Conservation (phyloP, 306 rosid species). For the Echinosophora koreensis region DNA sequence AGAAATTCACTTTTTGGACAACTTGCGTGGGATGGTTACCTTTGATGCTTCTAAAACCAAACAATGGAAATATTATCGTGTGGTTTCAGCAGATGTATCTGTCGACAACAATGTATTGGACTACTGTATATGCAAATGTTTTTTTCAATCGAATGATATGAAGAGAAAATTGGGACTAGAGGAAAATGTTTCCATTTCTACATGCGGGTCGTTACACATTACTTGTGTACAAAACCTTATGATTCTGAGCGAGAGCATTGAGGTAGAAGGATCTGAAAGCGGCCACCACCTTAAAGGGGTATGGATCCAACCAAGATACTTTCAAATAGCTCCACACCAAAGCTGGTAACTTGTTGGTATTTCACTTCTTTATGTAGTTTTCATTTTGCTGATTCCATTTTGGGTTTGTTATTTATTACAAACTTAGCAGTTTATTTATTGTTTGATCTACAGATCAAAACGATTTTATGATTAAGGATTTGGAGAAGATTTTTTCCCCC, state of each 20-base stretch:
- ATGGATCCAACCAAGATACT: constrained; percentile 54
- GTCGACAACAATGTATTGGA: too few species aligned
- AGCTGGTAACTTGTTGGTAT: constrained; percentile 21
- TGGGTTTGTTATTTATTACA: background rate
- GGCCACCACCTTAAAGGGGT: constrained; percentile 42
- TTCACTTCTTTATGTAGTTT: background rate
- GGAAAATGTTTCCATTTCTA: too few species aligned
- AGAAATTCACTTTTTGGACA: constrained; percentile 32
- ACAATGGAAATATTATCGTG: background rate
- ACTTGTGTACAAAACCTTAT: too few species aligned
- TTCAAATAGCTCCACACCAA: constrained; percentile 8
- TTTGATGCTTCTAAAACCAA: background rate
- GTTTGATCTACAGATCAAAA: background rate
- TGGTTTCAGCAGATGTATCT: too few species aligned
- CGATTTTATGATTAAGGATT: background rate
- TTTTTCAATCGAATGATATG: too few species aligned
- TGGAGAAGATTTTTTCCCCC: too few species aligned
- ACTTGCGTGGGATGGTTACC: too few species aligned
- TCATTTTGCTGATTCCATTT: background rate
- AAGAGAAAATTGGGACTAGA: too few species aligned
- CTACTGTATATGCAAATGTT: too few species aligned
- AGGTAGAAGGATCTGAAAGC: background rate
- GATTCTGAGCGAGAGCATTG: too few species aligned
- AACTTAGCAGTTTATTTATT: background rate
- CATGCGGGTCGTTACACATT: too few species aligned